Percentiles rank a stretch among this genome's conserved stretches.
These are phyloP conservation scores for Dothiorella sarmentorum DNA, from an alignment of 2,329 filamentous ascomycete species.

Conservation along the genomic window DNA sequence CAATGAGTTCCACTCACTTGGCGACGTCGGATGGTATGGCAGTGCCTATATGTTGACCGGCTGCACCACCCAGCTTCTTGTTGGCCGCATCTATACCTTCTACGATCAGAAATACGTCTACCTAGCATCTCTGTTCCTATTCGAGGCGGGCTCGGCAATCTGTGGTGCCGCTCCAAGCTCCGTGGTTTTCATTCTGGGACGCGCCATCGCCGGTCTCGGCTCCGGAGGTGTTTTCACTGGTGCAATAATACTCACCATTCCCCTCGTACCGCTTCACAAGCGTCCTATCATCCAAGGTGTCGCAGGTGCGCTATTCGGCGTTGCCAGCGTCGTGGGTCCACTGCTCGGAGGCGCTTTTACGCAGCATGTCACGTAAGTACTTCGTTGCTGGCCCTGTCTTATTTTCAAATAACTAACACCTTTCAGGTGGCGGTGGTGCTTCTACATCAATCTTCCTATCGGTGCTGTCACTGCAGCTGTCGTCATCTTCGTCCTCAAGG, in stretches of 20 bases:
- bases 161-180: conserved; percentile 51
- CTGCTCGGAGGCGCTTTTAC: conserved; percentile 48
- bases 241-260: conserved; percentile 23
- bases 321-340: conserved; percentile 49
- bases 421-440: conserved; percentile 48
- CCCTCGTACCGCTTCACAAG: conserved; percentile 40
- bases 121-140: conserved; percentile 44
- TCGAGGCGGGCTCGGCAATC: conserved; percentile 51
- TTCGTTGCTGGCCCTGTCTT: too few species aligned
- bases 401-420: conserved; percentile 21
- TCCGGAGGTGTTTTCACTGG: conserved; percentile 34
- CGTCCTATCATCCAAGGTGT: conserved; percentile 41
- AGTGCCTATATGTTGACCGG: conserved; percentile 42
- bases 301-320: conserved; percentile 43
- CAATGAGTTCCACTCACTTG: conserved; percentile 13
- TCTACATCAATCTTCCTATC: conserved; percentile 54
- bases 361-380: background rate
- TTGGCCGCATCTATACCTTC: conserved; percentile 45
- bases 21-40: conserved; percentile 21
- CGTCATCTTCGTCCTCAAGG: conserved; percentile 35
- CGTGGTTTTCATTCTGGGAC: conserved; percentile 47
- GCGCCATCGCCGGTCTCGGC: conserved; percentile 44
- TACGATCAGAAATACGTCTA: conserved; percentile 47
- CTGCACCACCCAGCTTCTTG: conserved; percentile 38
- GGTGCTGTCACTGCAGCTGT: conserved; percentile 44